Evolutionary conservation across 2,329 filamentous ascomycete species (phyloP), one percentile per base, ranked within the genome.

Genomic region (Trichoderma semiorbis): DNA sequence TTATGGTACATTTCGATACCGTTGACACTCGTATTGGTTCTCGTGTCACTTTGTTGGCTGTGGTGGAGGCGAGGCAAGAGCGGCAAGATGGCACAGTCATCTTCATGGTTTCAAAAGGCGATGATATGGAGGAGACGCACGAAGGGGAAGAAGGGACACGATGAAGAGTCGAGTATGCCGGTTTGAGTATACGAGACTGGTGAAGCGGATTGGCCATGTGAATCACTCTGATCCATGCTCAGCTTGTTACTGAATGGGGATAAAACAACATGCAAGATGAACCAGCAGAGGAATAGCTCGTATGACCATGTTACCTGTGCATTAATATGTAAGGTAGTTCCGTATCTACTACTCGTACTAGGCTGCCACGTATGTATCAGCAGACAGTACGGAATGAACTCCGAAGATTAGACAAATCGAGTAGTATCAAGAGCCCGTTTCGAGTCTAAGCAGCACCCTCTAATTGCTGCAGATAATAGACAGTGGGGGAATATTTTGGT

Each of bases 1-100:
- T 76, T 76, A 62, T 76, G 74, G 78, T 79, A 78, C 76, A 75
- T 79, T n/a, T 73, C 78, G 3, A 76, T 79, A 26, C 78, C 78
- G 1, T 36, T 79, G 62, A 79, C 78, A 11, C 67, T 78, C 10
- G 75, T 74, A 16, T 74, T 78, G 1, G 68, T 76, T 0, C 43
- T 76, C 1, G 30, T 79, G 47, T 77, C 78, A 0, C 66, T 77
- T 4, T n/a, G 76, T 8, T 79, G 77, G 78, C 75, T 78, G 8
- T 78, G 77, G 78, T 79, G 78, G 78, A 75, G 74, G 26, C 75
- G 75, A 32, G 74, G 60, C 7, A 77, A 77, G 21, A 74, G 68
- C 24, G 24, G n/a, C 36, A 64, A 30, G 18, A 32, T 3, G 28
- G 2, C 26, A 10, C 26, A 36, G 3, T 0, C 39, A n/a, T 60